Percentiles rank a stretch among this genome's conserved stretches.
Evolutionary conservation across 176 grass and related monocot genomes (phyloP).

Genomic region (Avena atlantica): DNA sequence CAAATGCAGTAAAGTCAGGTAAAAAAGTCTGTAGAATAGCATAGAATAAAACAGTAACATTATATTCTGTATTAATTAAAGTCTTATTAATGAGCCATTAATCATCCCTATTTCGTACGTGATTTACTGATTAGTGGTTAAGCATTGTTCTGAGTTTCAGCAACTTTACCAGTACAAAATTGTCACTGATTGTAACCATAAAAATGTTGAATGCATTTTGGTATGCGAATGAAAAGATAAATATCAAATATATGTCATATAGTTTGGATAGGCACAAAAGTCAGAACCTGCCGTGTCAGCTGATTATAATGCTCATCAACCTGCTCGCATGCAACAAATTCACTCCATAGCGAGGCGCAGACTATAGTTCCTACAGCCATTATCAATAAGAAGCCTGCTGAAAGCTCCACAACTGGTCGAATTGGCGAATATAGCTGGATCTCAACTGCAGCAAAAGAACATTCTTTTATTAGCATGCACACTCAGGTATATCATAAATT

Average conservation of each 20-base stretch:
- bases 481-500: neutral
- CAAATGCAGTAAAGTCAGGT: neutral
- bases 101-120: neutral
- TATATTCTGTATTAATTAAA: neutral
- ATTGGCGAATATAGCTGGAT: constrained; percentile 89
- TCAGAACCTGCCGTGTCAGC: constrained; percentile 72
- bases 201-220: constrained; percentile 13
- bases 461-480: constrained; percentile 32
- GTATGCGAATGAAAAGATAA: constrained; percentile 6
- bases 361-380: constrained; percentile 95
- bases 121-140: neutral
- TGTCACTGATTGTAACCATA: neutral
- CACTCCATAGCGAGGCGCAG: constrained; percentile 82
- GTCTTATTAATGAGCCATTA: neutral
- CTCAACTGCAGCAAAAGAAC: constrained; percentile 70
- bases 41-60: neutral
- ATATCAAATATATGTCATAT: neutral
- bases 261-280: constrained; percentile 31
- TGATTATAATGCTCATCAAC: constrained; percentile 85
- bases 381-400: constrained; percentile 87
- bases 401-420: constrained; percentile 78
- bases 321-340: constrained; percentile 77
- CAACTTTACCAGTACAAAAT: neutral
- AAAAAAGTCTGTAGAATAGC: neutral
- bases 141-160: neutral